phyloP scores from a whole-genome alignment of 805 yeast genomes.

The Ogataea kodamae region DNA sequence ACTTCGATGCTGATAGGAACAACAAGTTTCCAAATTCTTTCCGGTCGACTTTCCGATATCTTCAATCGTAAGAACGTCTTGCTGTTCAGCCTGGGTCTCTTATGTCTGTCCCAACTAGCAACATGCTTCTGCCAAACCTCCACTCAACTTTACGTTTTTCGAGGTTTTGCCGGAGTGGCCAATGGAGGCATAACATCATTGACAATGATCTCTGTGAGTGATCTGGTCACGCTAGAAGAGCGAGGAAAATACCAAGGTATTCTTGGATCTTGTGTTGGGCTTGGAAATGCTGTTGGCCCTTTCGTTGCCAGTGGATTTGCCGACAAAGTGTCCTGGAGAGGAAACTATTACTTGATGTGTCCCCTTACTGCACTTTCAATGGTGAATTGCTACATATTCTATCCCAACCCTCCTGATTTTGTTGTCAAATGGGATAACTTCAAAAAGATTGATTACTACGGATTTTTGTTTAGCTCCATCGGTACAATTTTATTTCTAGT shows the following conservation, averaged over 20 bases:
- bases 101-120: slow-evolving; percentile 44
- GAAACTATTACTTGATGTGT: slow-evolving; percentile 46
- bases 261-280: slow-evolving; percentile 46
- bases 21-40: slow-evolving; percentile 48
- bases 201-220: slow-evolving; percentile 52
- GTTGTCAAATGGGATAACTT: slow-evolving; percentile 36
- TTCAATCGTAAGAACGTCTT: slow-evolving; percentile 49
- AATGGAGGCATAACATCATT: slow-evolving; percentile 50
- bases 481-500: slow-evolving; percentile 48
- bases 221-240: slow-evolving; percentile 48
- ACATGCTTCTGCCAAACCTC: slow-evolving; percentile 51
- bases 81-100: slow-evolving; percentile 36
- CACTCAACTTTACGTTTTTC: slow-evolving; percentile 45
- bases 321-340: slow-evolving; percentile 44
- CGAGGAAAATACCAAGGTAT: slow-evolving; percentile 59
- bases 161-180: slow-evolving; percentile 57
- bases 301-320: slow-evolving; percentile 51
- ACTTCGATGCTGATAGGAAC: slow-evolving; percentile 50
- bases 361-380: slow-evolving; percentile 39
- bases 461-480: slow-evolving; percentile 46
- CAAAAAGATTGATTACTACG: slow-evolving; percentile 49
- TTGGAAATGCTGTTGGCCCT: slow-evolving; percentile 56
- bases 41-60: slow-evolving; percentile 54
- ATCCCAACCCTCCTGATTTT: slow-evolving; percentile 35
- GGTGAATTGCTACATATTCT: slow-evolving; percentile 29